Conservation (phyloP, 306 rosid species). For the Geum urbanum region DNA sequence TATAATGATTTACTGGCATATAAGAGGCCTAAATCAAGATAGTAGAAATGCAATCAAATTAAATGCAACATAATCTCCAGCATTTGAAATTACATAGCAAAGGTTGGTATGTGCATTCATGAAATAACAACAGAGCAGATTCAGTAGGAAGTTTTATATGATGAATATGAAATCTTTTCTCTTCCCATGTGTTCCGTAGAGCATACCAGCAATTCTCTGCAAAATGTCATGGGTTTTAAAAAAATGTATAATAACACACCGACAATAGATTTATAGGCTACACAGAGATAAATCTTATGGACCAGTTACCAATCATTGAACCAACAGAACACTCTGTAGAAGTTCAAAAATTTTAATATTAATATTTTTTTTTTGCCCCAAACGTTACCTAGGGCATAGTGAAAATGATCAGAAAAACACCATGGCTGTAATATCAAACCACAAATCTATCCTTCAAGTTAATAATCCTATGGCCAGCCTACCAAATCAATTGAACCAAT, state of each 20-base stretch:
- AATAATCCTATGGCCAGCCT: background rate
- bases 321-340: background rate
- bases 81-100: background rate
- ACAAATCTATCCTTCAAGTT: background rate
- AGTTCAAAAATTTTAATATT: background rate
- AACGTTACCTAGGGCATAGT: background rate
- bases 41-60: background rate
- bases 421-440: background rate
- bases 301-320: too few relatives aligned
- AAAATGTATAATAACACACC: too few relatives aligned
- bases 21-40: background rate
- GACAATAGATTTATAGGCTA: too few relatives aligned
- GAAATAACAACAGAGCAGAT: background rate
- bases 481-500: background rate
- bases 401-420: background rate
- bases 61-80: background rate
- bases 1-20: background rate
- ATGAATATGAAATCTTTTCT: background rate
- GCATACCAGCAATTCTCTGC: background rate
- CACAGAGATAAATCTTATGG: too few relatives aligned
- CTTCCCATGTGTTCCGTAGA: background rate
- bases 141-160: background rate
- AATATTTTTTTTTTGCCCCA: background rate
- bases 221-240: too few relatives aligned
- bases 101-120: background rate